phyloP scores from a whole-genome alignment of 139 green algal species.

The Micractinium sp. region DNA sequence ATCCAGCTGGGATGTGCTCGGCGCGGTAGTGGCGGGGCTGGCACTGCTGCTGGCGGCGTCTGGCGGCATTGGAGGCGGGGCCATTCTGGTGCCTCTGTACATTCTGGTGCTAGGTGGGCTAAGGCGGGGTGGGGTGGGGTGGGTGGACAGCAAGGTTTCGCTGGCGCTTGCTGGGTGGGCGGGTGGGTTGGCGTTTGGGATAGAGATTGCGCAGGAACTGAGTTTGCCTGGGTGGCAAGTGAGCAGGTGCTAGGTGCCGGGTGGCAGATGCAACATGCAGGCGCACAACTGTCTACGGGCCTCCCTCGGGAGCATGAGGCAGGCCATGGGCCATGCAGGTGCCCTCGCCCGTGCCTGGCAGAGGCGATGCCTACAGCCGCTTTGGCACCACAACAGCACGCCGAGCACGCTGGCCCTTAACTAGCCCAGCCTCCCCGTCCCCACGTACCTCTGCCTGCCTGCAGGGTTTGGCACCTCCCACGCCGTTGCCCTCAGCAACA shows the following conservation, averaged over 20 bases:
- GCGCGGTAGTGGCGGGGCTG: not conserved
- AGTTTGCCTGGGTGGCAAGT: not conserved
- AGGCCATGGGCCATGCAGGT: too few species aligned
- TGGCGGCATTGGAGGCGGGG: slow-evolving; percentile 34
- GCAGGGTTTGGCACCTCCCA: slow-evolving; percentile 20
- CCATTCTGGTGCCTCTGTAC: slow-evolving; percentile 30
- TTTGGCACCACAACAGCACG: too few species aligned
- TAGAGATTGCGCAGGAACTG: not conserved
- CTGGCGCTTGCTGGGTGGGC: not conserved
- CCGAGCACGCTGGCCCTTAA: not conserved
- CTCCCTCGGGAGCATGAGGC: too few species aligned
- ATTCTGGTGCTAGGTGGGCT: slow-evolving; percentile 25
- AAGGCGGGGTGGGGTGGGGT: not conserved
- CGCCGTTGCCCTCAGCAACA: slow-evolving; percentile 71
- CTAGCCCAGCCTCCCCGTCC: not conserved
- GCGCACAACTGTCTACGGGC: too few species aligned
- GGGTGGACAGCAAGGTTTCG: not conserved
- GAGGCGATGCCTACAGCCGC: too few species aligned
- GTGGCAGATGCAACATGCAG: too few species aligned
- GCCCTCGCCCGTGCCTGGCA: too few species aligned
- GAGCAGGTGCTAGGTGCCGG: too few species aligned
- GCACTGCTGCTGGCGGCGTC: slow-evolving; percentile 19
- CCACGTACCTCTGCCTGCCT: not conserved
- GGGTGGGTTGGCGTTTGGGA: too few species aligned
- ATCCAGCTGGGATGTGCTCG: not conserved